Conservation (phyloP, 148 eudicot species). For the Dianthus caryophyllus region DNA sequence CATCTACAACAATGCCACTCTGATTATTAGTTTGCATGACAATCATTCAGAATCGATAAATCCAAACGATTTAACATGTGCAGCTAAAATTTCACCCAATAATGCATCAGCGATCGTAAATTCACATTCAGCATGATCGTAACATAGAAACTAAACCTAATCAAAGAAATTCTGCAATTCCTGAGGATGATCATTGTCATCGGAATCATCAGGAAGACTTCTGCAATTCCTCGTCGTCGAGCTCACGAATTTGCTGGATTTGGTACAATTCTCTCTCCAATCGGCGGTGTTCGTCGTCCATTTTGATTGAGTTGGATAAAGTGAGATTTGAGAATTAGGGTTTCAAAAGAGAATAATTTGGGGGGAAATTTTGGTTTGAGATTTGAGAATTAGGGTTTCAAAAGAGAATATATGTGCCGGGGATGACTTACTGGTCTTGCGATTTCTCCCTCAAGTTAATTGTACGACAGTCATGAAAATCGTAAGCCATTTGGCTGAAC, state of each 20-base stretch:
- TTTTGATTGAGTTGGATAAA: constrained; percentile 1
- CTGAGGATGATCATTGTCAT: constrained; percentile 25
- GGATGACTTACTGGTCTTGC: no score
- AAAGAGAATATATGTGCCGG: no score
- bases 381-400: no score
- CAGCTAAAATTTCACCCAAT: neutral
- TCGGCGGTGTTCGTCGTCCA: constrained; percentile 43
- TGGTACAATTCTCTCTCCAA: constrained; percentile 64
- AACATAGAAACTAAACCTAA: neutral
- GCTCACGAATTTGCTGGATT: constrained; percentile 71
- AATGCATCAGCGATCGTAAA: neutral
- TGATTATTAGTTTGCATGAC: neutral
- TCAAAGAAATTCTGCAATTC: neutral
- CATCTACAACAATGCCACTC: neutral
- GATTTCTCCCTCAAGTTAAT: no score
- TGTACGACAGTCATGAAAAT: no score
- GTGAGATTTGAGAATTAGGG: neutral
- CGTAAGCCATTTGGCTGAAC: no score
- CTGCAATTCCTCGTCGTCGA: constrained; percentile 73
- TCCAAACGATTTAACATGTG: neutral
- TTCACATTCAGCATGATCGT: neutral
- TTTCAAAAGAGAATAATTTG: constrained; percentile 5
- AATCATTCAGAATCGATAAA: neutral
- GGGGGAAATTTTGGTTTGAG: neutral
- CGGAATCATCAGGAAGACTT: constrained; percentile 37